A percentile compares a stretch with the other conserved stretches of the same genome.
phyloP scores from a whole-genome alignment of 1,284 basidiomycete genomes.

The Tilletiopsis washingtonensis region DNA sequence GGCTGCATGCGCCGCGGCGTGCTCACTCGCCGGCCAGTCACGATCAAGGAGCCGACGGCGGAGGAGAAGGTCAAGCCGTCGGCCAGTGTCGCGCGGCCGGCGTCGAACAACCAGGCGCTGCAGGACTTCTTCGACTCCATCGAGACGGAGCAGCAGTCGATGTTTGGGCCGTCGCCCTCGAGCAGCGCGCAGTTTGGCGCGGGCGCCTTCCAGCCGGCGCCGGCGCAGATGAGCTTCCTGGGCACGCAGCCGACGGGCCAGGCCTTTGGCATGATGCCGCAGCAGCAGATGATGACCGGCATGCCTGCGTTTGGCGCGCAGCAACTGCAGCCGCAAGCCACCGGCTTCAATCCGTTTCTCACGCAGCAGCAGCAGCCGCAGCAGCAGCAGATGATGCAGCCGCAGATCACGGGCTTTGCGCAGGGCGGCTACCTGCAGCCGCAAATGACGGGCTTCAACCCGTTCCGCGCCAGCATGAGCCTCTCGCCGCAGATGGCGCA shows the following conservation, averaged over 20 bases:
- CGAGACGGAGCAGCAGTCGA: conserved; percentile 69
- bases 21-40: conserved; percentile 2
- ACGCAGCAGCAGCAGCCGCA: conserved; percentile 49
- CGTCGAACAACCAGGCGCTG: conserved; percentile 51
- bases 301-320: conserved; percentile 15
- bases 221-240: not conserved
- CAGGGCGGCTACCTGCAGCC: conserved; percentile 35
- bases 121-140: conserved; percentile 89
- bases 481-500: conserved; percentile 34
- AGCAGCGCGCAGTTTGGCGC: not conserved
- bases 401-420: conserved; percentile 5
- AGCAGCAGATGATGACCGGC: conserved; percentile 7
- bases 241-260: conserved; percentile 55
- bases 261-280: conserved; percentile 5
- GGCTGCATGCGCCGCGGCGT: not conserved
- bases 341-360: too few relatives aligned
- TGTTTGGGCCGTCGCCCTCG: conserved; percentile 56
- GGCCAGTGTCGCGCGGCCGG: conserved; percentile 16
- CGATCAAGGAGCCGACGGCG: conserved; percentile 20
- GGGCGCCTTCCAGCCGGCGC: too few relatives aligned
- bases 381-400: conserved; percentile 1
- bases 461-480: conserved; percentile 54
- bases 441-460: conserved; percentile 57
- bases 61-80: conserved; percentile 17
- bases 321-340: too few relatives aligned